Evolutionary conservation across 148 eudicot genomes (phyloP).

Genomic region (Spergularia bocconei): DNA sequence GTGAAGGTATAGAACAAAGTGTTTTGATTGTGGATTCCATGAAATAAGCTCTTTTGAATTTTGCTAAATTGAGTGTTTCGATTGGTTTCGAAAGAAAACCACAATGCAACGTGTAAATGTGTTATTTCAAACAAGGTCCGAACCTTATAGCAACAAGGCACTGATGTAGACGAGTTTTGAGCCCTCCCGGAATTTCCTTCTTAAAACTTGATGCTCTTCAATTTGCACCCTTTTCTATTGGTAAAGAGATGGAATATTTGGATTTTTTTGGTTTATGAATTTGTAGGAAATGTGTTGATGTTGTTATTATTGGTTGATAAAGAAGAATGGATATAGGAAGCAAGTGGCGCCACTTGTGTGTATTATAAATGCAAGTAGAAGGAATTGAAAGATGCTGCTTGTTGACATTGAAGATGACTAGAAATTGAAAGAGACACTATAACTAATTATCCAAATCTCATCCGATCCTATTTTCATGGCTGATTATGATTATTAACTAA

Average conservation of each 20-base stretch:
- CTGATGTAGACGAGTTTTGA: too few species aligned
- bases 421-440: conserved; percentile 16
- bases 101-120: too few species aligned
- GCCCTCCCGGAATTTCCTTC: too few species aligned
- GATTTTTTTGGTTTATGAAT: too few species aligned
- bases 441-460: conserved; percentile 15
- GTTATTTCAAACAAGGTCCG: too few species aligned
- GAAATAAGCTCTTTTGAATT: neutral
- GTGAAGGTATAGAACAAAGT: neutral
- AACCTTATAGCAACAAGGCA: too few species aligned
- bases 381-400: neutral
- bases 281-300: conserved; percentile 8
- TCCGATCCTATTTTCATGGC: conserved; percentile 12
- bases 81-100: neutral
- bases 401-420: neutral
- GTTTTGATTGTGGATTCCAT: conserved; percentile 21
- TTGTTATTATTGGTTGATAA: conserved; percentile 7
- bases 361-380: conserved; percentile 4
- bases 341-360: neutral
- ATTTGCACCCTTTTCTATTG: too few species aligned
- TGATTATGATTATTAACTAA: neutral
- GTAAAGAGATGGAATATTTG: too few species aligned
- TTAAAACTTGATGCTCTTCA: too few species aligned
- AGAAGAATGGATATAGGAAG: conserved; percentile 10
- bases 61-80: conserved; percentile 8